These are phyloP conservation scores for Penicillium maclennaniae DNA, from an alignment of 495 filamentous ascomycete species.

Conservation along the genomic window DNA sequence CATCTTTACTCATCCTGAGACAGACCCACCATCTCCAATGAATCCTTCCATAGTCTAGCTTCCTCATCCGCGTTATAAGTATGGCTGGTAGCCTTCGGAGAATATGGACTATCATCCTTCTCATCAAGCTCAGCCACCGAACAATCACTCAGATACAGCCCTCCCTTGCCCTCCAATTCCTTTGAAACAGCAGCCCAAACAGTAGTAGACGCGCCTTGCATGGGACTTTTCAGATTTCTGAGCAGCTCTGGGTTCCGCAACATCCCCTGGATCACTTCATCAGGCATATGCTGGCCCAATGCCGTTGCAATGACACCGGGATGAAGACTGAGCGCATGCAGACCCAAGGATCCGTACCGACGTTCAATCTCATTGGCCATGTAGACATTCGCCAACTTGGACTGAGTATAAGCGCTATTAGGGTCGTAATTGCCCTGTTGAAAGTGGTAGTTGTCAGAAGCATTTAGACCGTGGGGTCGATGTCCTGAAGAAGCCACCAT, in stretches of 20 bases:
- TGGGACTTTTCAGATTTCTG: constrained; percentile 31
- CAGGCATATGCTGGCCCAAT: constrained; percentile 14
- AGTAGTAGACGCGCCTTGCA: constrained; percentile 42
- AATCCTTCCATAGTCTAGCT: constrained; percentile 42
- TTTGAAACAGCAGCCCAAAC: constrained; percentile 39
- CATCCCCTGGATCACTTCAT: constrained; percentile 15
- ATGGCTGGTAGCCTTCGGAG: constrained; percentile 30
- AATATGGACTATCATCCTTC: constrained; percentile 4
- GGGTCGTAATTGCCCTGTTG: constrained; percentile 33
- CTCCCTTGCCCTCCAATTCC: constrained; percentile 37
- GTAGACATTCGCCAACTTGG: constrained; percentile 39
- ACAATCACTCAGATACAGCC: constrained; percentile 41
- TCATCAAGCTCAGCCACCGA: constrained; percentile 18
- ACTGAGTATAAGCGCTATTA: constrained; percentile 33
- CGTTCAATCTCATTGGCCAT: constrained; percentile 47
- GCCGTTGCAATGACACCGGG: constrained; percentile 36
- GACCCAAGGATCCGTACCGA: constrained; percentile 32
- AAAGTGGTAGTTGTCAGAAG: constrained; percentile 27
- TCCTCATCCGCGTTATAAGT: constrained; percentile 37
- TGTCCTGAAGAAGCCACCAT: constrained; percentile 38
- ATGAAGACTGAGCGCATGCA: constrained; percentile 39
- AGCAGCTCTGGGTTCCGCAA: constrained; percentile 17
- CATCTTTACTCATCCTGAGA: not conserved
- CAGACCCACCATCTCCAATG: constrained; percentile 40
- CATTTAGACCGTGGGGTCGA: constrained; percentile 16